Evolutionary conservation across 2,329 filamentous ascomycete species (phyloP), one percentile per base, ranked within the genome.

Genomic region (Basipetospora chlamydospora): DNA sequence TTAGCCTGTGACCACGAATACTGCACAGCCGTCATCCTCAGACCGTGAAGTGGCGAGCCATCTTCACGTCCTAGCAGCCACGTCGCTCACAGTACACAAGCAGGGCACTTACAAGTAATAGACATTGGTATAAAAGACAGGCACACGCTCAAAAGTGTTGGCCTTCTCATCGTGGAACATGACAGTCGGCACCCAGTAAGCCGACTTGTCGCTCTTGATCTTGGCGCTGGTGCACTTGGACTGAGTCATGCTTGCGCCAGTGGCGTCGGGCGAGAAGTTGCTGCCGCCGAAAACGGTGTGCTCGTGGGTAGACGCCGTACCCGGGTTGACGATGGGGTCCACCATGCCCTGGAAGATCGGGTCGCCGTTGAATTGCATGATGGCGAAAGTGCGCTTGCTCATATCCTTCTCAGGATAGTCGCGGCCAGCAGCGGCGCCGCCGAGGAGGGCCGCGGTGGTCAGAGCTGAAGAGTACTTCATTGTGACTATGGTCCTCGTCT

Each of bases 121-220:
- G 42, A 71, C 70, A 49, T 77, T 77, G 70, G 79, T 76, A 52
- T 83, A 83, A 48, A 78, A 76, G 42, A 81, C 59, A 30, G 74
- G 64, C 13, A 86, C 80, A 25, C 67, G 64, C 53, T 77, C 70
- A 45, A 83, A 73, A 35, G 65, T 67, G 33, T 70, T 70, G 44
- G 76, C 72, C 45, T 67, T 59, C 47, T 73, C 66, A 44, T 80
- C 69, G 45, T 66, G 59, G 56, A 78, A 85, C 58, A 77, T 86
- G 3, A 87, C 59, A 20, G 64, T 63, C 2, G 82, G 80, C 39
- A 77, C 74, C 82, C 82, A 87, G 63, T 88, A 87, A 55, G 79
- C 79, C 46, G 71, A 80, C 51, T 73, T 64, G 57, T 86, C 80
- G 38, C 70, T 71, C 47, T 67, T 73, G 50, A 82, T 64, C 42